These are phyloP conservation scores for Aspergillus pseudotamarii DNA, from an alignment of 2,329 filamentous ascomycete species.

Conservation along the genomic window DNA sequence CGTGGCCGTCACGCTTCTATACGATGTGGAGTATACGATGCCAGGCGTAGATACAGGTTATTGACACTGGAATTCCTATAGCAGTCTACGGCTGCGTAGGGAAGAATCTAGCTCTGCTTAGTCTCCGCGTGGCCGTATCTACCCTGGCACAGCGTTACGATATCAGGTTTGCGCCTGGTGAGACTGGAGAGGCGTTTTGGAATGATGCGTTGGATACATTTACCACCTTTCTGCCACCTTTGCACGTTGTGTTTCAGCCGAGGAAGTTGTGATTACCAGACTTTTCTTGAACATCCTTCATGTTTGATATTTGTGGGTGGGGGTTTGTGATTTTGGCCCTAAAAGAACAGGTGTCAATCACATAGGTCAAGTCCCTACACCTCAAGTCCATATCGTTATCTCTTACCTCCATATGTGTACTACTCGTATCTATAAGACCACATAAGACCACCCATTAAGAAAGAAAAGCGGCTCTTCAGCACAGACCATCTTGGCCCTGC, in stretches of 20 bases:
- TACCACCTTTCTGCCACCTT: conserved; percentile 31
- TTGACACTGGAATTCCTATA: conserved; percentile 11
- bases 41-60: neutral
- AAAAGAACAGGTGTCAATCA: too few relatives aligned
- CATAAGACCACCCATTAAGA: too few relatives aligned
- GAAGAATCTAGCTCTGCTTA: conserved; percentile 35
- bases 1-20: too few relatives aligned
- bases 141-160: conserved; percentile 22
- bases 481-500: neutral
- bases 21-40: too few relatives aligned
- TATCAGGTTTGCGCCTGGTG: conserved; percentile 23
- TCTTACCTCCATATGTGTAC: too few relatives aligned
- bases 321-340: too few relatives aligned
- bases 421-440: too few relatives aligned
- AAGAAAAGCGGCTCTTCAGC: too few relatives aligned
- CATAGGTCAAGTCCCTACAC: too few relatives aligned
- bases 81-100: conserved; percentile 35
- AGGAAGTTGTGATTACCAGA: neutral
- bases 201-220: conserved; percentile 24
- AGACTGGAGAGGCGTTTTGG: conserved; percentile 22
- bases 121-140: conserved; percentile 30
- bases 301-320: too few relatives aligned
- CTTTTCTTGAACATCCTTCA: too few relatives aligned
- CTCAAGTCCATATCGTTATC: too few relatives aligned
- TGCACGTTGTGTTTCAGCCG: conserved; percentile 16